Evolutionary conservation across 1,284 basidiomycete species (phyloP).

Genomic region (Ganoderma meredithae): DNA sequence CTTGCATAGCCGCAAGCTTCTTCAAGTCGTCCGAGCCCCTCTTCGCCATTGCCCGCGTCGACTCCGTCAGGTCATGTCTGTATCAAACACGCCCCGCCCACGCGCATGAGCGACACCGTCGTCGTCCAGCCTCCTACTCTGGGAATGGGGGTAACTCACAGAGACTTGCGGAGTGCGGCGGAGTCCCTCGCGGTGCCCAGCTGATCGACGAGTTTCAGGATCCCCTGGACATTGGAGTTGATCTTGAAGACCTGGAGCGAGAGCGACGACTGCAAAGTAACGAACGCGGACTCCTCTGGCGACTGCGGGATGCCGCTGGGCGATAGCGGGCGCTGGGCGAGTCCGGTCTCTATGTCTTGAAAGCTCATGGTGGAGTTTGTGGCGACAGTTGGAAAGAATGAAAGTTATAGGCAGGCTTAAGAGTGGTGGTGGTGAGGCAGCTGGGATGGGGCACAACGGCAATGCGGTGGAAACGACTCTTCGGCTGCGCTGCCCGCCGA

Average conservation of each 20-base stretch:
- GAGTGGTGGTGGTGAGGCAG: not conserved
- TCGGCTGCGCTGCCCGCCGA: not conserved
- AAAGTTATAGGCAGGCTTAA: not conserved
- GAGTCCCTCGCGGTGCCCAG: constrained; percentile 86
- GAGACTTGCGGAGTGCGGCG: constrained; percentile 73
- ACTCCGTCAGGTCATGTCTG: constrained; percentile 90
- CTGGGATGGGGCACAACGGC: not conserved
- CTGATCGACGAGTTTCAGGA: constrained; percentile 92
- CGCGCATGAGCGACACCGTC: constrained; percentile 5
- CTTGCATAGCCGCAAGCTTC: constrained; percentile 77
- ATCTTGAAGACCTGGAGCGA: constrained; percentile 99
- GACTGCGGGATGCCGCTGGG: constrained; percentile 55
- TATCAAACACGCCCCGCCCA: not conserved
- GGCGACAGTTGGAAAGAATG: not conserved
- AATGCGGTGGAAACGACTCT: constrained; percentile 1
- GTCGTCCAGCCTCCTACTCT: not conserved
- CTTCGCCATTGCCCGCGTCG: constrained; percentile 94
- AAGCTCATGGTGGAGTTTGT: constrained; percentile 66
- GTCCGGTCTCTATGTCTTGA: constrained; percentile 78
- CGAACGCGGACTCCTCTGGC: constrained; percentile 77
- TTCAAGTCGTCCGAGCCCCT: constrained; percentile 93
- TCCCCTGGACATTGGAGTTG: constrained; percentile 96
- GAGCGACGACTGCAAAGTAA: constrained; percentile 82
- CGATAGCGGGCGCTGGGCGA: constrained; percentile 53
- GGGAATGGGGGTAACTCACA: constrained; percentile 61